These are phyloP conservation scores for Aspergillus awamori DNA, from an alignment of 2,329 filamentous ascomycete genomes.

Conservation along the genomic window DNA sequence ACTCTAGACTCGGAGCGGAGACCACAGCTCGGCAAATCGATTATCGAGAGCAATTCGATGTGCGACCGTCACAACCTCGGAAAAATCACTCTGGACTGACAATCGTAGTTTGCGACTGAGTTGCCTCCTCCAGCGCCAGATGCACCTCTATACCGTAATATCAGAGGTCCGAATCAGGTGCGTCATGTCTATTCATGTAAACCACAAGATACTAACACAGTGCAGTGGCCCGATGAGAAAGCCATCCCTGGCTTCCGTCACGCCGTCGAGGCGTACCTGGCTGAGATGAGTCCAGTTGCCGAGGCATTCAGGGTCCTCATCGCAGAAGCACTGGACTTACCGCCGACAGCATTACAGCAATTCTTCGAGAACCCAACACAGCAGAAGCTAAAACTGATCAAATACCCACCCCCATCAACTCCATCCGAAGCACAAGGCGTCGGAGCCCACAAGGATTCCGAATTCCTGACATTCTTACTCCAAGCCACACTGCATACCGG, in stretches of 20 bases:
- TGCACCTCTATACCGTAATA: constrained; percentile 40
- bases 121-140: constrained; percentile 37
- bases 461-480: constrained; percentile 53
- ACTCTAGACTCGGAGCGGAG: constrained; percentile 39
- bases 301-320: constrained; percentile 34
- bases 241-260: constrained; percentile 36
- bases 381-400: constrained; percentile 44
- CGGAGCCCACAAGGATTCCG: constrained; percentile 53
- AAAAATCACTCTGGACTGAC: not conserved
- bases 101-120: constrained; percentile 38
- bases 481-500: constrained; percentile 50
- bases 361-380: constrained; percentile 40
- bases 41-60: constrained; percentile 42
- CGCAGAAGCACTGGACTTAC: constrained; percentile 38
- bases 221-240: constrained; percentile 39
- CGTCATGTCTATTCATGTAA: not conserved
- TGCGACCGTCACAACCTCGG: constrained; percentile 27
- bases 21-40: constrained; percentile 38
- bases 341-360: constrained; percentile 30
- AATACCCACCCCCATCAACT: constrained; percentile 46
- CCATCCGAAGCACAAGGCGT: constrained; percentile 42
- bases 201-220: not conserved
- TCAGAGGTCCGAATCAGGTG: constrained; percentile 42
- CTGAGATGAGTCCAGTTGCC: constrained; percentile 29
- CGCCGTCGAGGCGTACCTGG: constrained; percentile 34